These are phyloP conservation scores for Sphaerobolus stellatus DNA, from an alignment of 1,284 basidiomycete genomes.

Conservation along the genomic window DNA sequence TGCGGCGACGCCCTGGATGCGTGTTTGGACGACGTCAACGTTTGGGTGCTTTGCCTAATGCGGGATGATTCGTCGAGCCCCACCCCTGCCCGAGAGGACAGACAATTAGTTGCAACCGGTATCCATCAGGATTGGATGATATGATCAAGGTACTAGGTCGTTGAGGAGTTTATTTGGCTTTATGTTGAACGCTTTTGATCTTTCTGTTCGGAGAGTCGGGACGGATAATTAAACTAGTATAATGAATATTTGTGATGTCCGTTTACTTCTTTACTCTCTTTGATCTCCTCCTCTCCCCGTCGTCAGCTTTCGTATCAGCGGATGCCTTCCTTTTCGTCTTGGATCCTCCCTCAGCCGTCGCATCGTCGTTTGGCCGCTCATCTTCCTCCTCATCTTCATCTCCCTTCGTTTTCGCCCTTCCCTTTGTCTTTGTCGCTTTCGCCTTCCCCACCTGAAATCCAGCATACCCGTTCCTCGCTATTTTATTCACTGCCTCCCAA, in stretches of 20 bases:
- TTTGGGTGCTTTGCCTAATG: too few species aligned
- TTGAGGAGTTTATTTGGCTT: too few species aligned
- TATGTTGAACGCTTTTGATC: too few species aligned
- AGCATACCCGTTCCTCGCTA: slow-evolving; percentile 71
- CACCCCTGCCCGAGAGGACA: too few species aligned
- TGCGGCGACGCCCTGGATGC: too few species aligned
- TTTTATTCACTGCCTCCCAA: slow-evolving; percentile 62
- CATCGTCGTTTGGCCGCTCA: not conserved
- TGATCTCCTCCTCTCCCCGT: slow-evolving; percentile 1
- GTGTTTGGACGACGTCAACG: too few species aligned
- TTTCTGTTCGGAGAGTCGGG: not conserved
- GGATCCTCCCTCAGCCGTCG: not conserved
- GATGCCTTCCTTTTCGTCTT: not conserved
- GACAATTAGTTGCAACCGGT: too few species aligned
- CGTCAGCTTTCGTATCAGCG: not conserved
- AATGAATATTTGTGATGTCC: not conserved
- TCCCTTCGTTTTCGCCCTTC: not conserved
- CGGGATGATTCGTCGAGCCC: too few species aligned
- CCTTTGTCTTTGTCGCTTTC: not conserved
- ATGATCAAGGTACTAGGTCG: too few species aligned
- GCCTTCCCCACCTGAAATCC: slow-evolving; percentile 3
- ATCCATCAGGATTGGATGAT: too few species aligned
- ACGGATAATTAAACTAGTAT: not conserved
- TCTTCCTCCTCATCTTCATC: not conserved
- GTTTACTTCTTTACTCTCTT: slow-evolving; percentile 4